Base-by-base conservation (phyloP, 2,329 filamentous ascomycete genomes). In the Didymella exigua region DNA sequence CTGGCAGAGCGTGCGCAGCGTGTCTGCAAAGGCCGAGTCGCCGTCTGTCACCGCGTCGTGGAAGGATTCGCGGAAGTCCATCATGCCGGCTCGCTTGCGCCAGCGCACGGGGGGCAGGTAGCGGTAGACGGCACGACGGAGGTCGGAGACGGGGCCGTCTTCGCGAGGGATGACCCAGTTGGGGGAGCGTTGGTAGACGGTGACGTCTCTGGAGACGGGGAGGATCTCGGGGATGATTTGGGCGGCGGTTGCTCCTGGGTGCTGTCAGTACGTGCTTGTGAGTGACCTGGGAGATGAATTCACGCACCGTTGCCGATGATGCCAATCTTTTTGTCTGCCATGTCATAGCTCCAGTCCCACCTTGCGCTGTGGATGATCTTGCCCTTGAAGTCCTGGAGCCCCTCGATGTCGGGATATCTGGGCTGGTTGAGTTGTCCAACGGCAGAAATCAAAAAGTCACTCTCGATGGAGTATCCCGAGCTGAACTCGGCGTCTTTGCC, bases 401-500 rank as follows among this genome's bases (percentile, higher is more conserved):
- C 82, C 8, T 77, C 70, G 11, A 84, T 82, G 1, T 77, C 66
- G 0, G 82, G 82, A 59, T 77, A 80, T 6, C 74, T 71, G 0
- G 84, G 84, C 27, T 78, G 70, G 60, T 86, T 86, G 30, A 86
- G 69, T 61, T 86, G 83, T 1, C 85, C 84, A 26, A 86, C 83
- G 1, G 81, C 84, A 9, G 81, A 84, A 18, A 86, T 76, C 10
- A 86, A 69, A 55, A 85, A 85, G 61, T 85, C 82, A 4, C 79
- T 79, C 14, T 76, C 78, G 53, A 86, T 80, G 11, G 79, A 79
- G 60, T 86, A 86, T 16, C 71, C 70, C 2, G 77, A 70, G 21
- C 72, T 76, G 65, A 79, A 85, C 60, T 86, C 81, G 18, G 80
- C 78, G 41, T 85, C 83, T 64, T 86, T 86, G 23, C 76, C 78